Conservation (phyloP, 169 alveolate species). For the Theileria orientalis region DNA sequence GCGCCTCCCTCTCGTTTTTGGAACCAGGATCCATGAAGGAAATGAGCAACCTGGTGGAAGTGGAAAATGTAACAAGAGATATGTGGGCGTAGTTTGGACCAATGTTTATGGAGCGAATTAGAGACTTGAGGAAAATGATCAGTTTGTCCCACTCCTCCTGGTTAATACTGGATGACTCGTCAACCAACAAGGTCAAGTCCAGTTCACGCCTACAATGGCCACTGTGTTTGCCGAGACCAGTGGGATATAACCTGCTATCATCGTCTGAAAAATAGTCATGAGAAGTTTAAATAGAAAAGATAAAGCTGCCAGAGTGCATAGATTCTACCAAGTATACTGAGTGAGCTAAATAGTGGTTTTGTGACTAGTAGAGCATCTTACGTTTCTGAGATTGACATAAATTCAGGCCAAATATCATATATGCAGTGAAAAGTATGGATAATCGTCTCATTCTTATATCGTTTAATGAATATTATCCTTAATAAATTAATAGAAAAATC, state of each 20-base stretch:
- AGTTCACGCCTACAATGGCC: constrained; percentile 35
- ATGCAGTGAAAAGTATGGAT: too few relatives aligned
- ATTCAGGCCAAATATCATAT: too few relatives aligned
- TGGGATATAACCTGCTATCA: background rate
- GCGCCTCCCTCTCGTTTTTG: constrained; percentile 25
- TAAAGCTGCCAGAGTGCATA: background rate
- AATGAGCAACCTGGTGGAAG: constrained; percentile 31
- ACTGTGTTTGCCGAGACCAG: constrained; percentile 13
- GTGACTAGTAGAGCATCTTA: too few relatives aligned
- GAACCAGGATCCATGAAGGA: constrained; percentile 36
- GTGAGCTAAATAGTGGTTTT: too few relatives aligned
- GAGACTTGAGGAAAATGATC: constrained; percentile 40
- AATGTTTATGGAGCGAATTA: constrained; percentile 34
- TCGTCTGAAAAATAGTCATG: background rate
- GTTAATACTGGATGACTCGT: constrained; percentile 57
- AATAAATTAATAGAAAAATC: too few relatives aligned
- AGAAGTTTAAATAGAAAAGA: background rate
- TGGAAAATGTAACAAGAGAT: constrained; percentile 52
- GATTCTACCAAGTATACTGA: too few relatives aligned
- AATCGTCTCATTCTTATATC: too few relatives aligned
- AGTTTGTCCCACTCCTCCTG: constrained; percentile 37
- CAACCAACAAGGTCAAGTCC: constrained; percentile 57
- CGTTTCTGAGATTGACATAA: too few relatives aligned
- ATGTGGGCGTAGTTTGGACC: constrained; percentile 43
- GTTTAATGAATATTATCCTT: too few relatives aligned